phyloP scores from a whole-genome alignment of 202 grass and related monocot genomes.

The Elaeis oleifera region DNA sequence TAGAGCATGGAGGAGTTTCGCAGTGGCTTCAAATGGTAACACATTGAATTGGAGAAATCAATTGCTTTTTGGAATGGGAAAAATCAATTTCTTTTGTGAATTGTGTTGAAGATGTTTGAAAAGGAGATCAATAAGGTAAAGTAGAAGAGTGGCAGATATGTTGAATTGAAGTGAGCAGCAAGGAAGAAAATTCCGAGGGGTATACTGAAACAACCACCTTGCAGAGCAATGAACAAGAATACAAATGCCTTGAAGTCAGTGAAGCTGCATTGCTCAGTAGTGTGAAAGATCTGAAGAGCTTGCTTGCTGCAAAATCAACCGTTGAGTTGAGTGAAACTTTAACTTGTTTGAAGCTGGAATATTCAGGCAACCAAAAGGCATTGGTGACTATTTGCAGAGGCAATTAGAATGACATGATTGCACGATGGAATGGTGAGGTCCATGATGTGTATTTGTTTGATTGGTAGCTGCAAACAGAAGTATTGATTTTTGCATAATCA shows the following conservation, averaged over 20 bases:
- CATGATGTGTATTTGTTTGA: conserved; percentile 35
- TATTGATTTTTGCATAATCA: conserved; percentile 52
- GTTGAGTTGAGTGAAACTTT: conserved; percentile 23
- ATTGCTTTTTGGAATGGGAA: conserved; percentile 47
- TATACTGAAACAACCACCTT: conserved; percentile 39
- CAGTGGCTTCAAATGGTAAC: no score
- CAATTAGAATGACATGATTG: conserved; percentile 16
- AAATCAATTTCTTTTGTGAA: conserved; percentile 22
- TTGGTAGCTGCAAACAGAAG: conserved; percentile 58
- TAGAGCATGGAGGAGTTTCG: neutral
- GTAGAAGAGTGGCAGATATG: conserved; percentile 57
- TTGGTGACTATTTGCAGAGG: neutral
- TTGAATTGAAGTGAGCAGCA: conserved; percentile 50
- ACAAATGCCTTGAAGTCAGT: conserved; percentile 76
- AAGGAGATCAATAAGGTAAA: conserved; percentile 51
- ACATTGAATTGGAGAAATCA: conserved; percentile 55
- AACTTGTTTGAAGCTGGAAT: conserved; percentile 16
- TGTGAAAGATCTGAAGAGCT: conserved; percentile 73
- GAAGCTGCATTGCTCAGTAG: conserved; percentile 66
- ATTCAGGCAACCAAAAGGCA: neutral
- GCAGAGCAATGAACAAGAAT: conserved; percentile 63
- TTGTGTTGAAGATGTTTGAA: conserved; percentile 68
- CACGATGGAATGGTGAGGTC: conserved; percentile 28
- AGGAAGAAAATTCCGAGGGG: conserved; percentile 49
- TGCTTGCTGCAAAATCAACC: conserved; percentile 49